A percentile compares a stretch with the other conserved stretches of the same genome.
Evolutionary conservation across 495 filamentous ascomycete genomes (phyloP).

Genomic region (Trichoderma erinaceum): DNA sequence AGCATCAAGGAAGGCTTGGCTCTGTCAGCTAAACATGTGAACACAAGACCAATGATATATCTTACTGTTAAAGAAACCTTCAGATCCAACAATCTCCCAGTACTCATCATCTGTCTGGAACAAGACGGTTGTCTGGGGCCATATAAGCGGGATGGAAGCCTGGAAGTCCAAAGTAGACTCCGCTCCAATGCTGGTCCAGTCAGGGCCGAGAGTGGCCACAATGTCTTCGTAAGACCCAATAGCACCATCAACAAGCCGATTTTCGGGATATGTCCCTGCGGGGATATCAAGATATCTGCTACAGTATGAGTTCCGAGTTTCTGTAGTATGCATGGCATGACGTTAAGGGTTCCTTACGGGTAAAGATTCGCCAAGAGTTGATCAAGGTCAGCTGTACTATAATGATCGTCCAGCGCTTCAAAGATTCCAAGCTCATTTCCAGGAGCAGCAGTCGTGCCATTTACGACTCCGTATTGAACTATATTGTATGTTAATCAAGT

Average conservation of each 20-base stretch:
- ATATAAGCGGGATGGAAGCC: constrained; percentile 38
- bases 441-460: constrained; percentile 23
- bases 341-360: constrained; percentile 17
- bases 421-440: constrained; percentile 36
- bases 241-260: constrained; percentile 25
- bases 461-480: constrained; percentile 32
- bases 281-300: constrained; percentile 25
- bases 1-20: constrained; percentile 35
- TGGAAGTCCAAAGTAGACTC: constrained; percentile 35
- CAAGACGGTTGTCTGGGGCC: constrained; percentile 52
- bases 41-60: neutral
- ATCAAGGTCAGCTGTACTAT: constrained; percentile 52
- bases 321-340: no score
- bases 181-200: constrained; percentile 21
- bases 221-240: constrained; percentile 24
- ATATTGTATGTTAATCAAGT: neutral
- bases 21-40: neutral
- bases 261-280: constrained; percentile 28
- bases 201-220: neutral
- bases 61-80: neutral
- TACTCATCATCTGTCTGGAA: constrained; percentile 54
- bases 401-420: constrained; percentile 31
- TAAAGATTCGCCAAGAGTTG: constrained; percentile 51
- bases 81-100: constrained; percentile 27
- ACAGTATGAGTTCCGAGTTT: neutral